Base-by-base conservation (phyloP, 495 filamentous ascomycete species). In the Cercophora samala region DNA sequence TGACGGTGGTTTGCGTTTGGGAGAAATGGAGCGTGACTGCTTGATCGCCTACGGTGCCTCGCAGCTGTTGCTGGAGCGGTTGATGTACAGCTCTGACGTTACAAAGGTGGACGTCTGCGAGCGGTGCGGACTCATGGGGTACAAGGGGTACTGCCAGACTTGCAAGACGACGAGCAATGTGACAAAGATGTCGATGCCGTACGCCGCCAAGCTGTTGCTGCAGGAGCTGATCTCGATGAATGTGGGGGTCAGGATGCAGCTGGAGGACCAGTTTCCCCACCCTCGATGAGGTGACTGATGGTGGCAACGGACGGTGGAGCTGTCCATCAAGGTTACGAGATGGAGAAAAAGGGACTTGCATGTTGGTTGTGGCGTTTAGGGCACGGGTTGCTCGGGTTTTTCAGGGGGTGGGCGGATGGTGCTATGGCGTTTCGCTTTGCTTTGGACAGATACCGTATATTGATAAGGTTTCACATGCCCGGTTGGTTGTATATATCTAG, bases 11-110 rank as follows among this genome's bases (percentile, higher is more conserved):
- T 83, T 99, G 18, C 89, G 95, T 75, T 84, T 99, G 60, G 95
- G 95, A 76, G 95, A 99, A 81, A 99, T 99, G 95, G 95, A 99
- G 77, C 91, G 95, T 69, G 95, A 98, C 79, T 97, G 95, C 77
- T 72, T 99, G 63, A 97, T 99, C 71, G 94, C 95, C 22, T 97
- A 99, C 73, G 95, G 95, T 55, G 92, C 92, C 18, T 92, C 88
- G 63, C 95, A 97, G 75, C 84, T 99, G 21, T 84, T 99, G 42
- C 85, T 98, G 19, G 95, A 99, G 80, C 87, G 95, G 51, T 82
- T 99, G 56, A 98, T 99, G 96, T 82, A 93, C 60, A 93, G 90
- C 64, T 93, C 89, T 8, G 95, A 99, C 79, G 91, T 88, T 5
- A 91, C 94, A 68, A 84, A 92, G 73, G 89, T 97, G 53, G 95